phyloP scores from a whole-genome alignment of 768 basidiomycete species.

The Auriscalpium vulgare region DNA sequence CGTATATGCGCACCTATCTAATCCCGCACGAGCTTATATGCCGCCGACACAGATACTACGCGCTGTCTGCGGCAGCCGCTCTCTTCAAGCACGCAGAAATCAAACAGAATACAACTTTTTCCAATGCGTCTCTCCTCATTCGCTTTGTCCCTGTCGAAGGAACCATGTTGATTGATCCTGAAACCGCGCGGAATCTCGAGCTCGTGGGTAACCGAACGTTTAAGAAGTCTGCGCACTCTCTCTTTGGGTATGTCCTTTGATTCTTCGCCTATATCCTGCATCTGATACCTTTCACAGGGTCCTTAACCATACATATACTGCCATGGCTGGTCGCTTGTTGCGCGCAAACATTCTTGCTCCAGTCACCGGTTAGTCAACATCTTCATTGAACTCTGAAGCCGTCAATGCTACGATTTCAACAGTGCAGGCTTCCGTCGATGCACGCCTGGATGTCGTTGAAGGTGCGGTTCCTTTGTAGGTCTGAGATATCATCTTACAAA shows the following conservation, averaged over 20 bases:
- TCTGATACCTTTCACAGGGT: conserved; percentile 31
- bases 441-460: conserved; percentile 81
- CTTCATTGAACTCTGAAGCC: neutral
- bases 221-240: conserved; percentile 62
- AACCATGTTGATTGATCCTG: conserved; percentile 91
- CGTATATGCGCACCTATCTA: conserved; percentile 24
- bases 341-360: conserved; percentile 79
- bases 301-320: conserved; percentile 77
- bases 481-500: conserved; percentile 1
- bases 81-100: conserved; percentile 80
- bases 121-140: conserved; percentile 62
- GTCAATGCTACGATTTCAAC: neutral
- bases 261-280: neutral
- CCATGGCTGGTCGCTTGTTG: conserved; percentile 82
- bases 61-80: conserved; percentile 78
- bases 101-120: conserved; percentile 62
- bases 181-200: conserved; percentile 84
- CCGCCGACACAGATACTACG: conserved; percentile 60
- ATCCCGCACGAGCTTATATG: conserved; percentile 7
- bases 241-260: conserved; percentile 57
- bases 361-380: conserved; percentile 44
- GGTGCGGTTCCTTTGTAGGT: conserved; percentile 31
- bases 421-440: conserved; percentile 64
- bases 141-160: conserved; percentile 77
- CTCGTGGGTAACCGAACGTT: conserved; percentile 68